phyloP scores from a whole-genome alignment of 495 filamentous ascomycete genomes.

The Trichoderma gamsii region DNA sequence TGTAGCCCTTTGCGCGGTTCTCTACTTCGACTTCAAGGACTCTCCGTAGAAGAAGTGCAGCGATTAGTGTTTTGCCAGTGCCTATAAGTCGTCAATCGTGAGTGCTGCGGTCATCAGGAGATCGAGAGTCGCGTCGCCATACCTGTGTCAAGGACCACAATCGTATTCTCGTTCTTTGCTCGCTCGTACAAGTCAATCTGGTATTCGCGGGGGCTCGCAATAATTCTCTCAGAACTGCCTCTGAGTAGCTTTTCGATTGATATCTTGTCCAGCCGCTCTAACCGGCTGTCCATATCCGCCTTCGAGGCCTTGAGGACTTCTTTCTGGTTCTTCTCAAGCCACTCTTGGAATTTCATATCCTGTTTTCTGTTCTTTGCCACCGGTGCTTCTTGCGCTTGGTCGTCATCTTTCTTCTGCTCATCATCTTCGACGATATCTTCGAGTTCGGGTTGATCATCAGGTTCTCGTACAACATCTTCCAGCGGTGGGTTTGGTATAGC shows the following conservation, averaged over 20 bases:
- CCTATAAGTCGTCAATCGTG: slow-evolving; percentile 41
- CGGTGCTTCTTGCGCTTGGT: slow-evolving; percentile 5
- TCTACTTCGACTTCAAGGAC: slow-evolving; percentile 74
- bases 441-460: neutral
- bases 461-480: too few relatives aligned
- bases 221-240: slow-evolving; percentile 42
- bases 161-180: slow-evolving; percentile 80
- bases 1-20: slow-evolving; percentile 52
- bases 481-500: too few relatives aligned
- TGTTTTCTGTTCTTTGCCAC: neutral
- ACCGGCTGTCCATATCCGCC: neutral
- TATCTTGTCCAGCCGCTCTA: neutral
- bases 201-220: slow-evolving; percentile 77
- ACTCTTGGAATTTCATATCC: neutral
- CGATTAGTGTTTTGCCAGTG: slow-evolving; percentile 95
- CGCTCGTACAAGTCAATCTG: slow-evolving; percentile 88
- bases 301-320: neutral
- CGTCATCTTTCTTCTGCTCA: slow-evolving; percentile 19
- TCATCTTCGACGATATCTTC: slow-evolving; percentile 15
- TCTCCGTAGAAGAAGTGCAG: slow-evolving; percentile 76
- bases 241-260: neutral
- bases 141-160: slow-evolving; percentile 95
- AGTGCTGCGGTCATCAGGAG: neutral
- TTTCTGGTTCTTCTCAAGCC: neutral
- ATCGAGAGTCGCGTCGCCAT: neutral